Evolutionary conservation across 1,284 basidiomycete genomes (phyloP).

Genomic region (Ganoderma leucocontextum): DNA sequence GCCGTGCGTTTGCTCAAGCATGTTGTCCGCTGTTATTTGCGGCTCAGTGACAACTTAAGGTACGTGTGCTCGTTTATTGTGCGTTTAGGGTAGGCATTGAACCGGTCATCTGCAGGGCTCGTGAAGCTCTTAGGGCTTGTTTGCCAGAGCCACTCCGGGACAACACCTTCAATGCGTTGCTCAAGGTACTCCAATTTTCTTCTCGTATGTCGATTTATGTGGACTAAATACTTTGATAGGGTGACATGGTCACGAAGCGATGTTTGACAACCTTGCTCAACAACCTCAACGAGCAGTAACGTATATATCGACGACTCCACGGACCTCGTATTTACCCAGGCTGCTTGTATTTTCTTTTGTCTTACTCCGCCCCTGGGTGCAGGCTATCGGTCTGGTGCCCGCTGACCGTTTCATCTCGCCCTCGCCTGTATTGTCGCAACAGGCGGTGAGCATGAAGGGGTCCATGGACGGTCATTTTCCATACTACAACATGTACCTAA

Average conservation of each 20-base stretch:
- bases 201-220: neutral
- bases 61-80: slow-evolving; percentile 46
- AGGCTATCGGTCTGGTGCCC: slow-evolving; percentile 7
- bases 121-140: slow-evolving; percentile 96
- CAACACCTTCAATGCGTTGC: slow-evolving; percentile 89
- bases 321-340: slow-evolving; percentile 31
- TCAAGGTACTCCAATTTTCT: slow-evolving; percentile 69
- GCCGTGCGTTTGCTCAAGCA: slow-evolving; percentile 97
- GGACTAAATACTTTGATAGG: slow-evolving; percentile 53
- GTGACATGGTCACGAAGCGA: slow-evolving; percentile 96
- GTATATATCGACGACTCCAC: slow-evolving; percentile 17
- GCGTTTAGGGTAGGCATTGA: neutral
- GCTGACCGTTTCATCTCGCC: neutral
- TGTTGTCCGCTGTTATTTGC: slow-evolving; percentile 96
- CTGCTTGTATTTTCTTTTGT: slow-evolving; percentile 36
- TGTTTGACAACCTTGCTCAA: slow-evolving; percentile 95
- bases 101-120: slow-evolving; percentile 64
- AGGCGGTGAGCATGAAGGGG: slow-evolving; percentile 4
- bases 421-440: slow-evolving; percentile 5
- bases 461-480: slow-evolving; percentile 17
- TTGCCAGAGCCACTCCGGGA: slow-evolving; percentile 97
- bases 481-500: slow-evolving; percentile 33
- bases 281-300: slow-evolving; percentile 77
- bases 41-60: slow-evolving; percentile 96
- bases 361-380: slow-evolving; percentile 31